Evolutionary conservation across 2,329 filamentous ascomycete species (phyloP).

Genomic region (Aspergillus arachidicola): DNA sequence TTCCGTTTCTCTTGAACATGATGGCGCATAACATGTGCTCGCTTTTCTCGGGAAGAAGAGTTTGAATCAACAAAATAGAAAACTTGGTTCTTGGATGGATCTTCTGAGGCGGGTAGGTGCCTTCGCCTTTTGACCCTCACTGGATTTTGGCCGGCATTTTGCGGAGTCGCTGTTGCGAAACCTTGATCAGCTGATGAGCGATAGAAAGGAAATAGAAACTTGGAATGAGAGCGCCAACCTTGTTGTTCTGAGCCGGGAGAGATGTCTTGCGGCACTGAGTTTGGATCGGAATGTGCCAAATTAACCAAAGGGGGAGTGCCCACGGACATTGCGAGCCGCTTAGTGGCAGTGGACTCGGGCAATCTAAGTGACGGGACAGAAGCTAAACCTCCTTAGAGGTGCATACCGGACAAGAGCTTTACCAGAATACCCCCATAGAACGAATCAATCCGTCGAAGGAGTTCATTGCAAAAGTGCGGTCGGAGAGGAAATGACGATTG

Average conservation of each 20-base stretch:
- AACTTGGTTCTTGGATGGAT: constrained; percentile 31
- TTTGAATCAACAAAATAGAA: constrained; percentile 47
- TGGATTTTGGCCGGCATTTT: constrained; percentile 18
- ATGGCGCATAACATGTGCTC: constrained; percentile 48
- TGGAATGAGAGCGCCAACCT: constrained; percentile 18
- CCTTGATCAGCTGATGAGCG: constrained; percentile 11
- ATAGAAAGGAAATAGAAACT: not conserved
- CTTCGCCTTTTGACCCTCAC: constrained; percentile 30
- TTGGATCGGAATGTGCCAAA: constrained; percentile 17
- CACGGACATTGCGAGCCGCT: constrained; percentile 21
- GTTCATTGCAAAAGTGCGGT: constrained; percentile 12
- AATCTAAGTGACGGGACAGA: constrained; percentile 12
- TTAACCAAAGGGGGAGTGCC: constrained; percentile 19
- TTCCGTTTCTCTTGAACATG: constrained; percentile 46
- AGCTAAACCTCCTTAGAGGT: constrained; percentile 13
- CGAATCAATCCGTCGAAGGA: constrained; percentile 5
- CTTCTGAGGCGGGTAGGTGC: constrained; percentile 26
- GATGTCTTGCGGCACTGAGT: constrained; percentile 9
- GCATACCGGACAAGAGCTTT: constrained; percentile 16
- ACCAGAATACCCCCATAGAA: constrained; percentile 12
- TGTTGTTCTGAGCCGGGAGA: constrained; percentile 18
- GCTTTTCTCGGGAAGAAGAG: constrained; percentile 45
- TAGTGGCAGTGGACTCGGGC: not conserved
- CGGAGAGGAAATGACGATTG: not conserved
- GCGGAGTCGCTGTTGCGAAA: constrained; percentile 20